Evolutionary conservation across 73 alveolate species (phyloP), one percentile per base, ranked within the genome.

Genomic region (Diophrys appendiculata): DNA sequence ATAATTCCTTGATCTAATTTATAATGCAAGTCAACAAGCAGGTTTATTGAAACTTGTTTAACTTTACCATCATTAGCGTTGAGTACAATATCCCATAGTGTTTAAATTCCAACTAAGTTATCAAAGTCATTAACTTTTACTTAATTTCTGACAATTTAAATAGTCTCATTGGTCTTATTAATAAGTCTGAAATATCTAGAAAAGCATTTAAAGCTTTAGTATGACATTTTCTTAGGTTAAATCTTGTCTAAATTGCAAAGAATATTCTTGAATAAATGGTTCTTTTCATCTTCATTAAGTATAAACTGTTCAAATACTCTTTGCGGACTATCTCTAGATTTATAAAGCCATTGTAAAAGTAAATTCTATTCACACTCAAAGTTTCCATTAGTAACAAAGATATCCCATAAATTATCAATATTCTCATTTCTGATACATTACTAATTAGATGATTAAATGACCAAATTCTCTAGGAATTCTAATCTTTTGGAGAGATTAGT

Each of bases 21-120:
- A 2, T 80, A 29, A 77, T 82, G 85, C 23, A 74, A 64, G n/a
- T 81, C 82, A 1, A 77, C 86, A 0, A 87, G 85, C 52, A 87
- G 82, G 28, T 68, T 73, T 35, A 72, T 69, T 1, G 90, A 54
- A 33, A 56, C 85, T 54, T 87, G 91, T 69, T 77, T 81, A 14
- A 81, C 80, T 33, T 76, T 81, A n/a, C 75, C 83, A 65, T 87
- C 81, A 11, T 87, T 64, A 0, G 83, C 68, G 18, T 81, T 78
- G 29, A 87, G 35, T n/a, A 81, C 90, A 34, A 87, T 81, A 22
- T 84, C 76, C 94, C 91, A 87, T 31, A 87, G 85, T 0, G 90
- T 68, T 23, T 73, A 72, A 5, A 87, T 60, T 0, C 94, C 94
- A 31, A 69, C 33, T 1, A 87, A 26, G 29, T 82, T 54, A 8